phyloP scores from a whole-genome alignment of 169 alveolate species.

The Babesia caballi region DNA sequence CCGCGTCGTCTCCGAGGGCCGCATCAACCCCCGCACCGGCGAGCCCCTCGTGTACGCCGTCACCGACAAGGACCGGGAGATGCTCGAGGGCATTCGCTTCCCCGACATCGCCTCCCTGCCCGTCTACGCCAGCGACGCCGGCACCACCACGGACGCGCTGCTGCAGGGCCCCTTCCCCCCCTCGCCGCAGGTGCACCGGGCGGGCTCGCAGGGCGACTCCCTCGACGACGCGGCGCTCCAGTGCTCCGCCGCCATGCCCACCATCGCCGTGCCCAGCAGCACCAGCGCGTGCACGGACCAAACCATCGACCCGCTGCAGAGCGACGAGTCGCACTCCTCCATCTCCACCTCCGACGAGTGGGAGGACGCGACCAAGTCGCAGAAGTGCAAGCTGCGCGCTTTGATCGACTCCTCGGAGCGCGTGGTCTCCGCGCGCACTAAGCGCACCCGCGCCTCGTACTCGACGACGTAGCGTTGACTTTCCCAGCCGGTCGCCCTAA shows the following conservation, averaged over 20 bases:
- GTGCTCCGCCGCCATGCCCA: neutral
- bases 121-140: neutral
- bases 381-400: slow-evolving; percentile 22
- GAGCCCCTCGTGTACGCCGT: slow-evolving; percentile 7
- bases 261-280: neutral
- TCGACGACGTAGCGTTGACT: neutral
- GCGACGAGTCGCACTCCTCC: slow-evolving; percentile 1
- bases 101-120: neutral
- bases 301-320: neutral
- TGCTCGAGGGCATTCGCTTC: slow-evolving; percentile 14
- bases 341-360: slow-evolving; percentile 11
- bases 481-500: neutral
- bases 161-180: neutral
- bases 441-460: neutral
- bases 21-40: slow-evolving; percentile 37
- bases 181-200: neutral
- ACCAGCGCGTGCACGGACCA: neutral
- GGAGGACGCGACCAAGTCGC: neutral
- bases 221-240: neutral
- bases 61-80: slow-evolving; percentile 16
- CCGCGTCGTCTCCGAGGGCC: slow-evolving; percentile 21
- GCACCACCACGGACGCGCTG: slow-evolving; percentile 3
- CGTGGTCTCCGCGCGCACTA: neutral
- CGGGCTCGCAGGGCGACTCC: neutral
- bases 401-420: slow-evolving; percentile 11